Percentiles rank a stretch among this genome's conserved stretches.
Evolutionary conservation across 805 yeast genomes (phyloP).

Genomic region (Schwanniomyces vanrijiae): DNA sequence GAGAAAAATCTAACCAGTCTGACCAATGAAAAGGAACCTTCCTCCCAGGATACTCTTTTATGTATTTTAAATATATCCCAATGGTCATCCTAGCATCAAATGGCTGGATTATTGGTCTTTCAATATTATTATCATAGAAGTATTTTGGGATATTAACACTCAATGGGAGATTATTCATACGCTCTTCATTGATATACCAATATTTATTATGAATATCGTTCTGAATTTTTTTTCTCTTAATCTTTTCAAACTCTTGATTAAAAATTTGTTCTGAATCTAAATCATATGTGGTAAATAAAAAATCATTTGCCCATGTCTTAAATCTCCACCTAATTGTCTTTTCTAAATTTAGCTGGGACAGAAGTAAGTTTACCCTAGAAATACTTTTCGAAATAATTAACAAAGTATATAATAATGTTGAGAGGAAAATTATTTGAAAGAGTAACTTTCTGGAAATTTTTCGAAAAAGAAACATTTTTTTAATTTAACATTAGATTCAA

Average conservation of each 20-base stretch:
- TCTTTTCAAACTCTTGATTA: conserved; percentile 5
- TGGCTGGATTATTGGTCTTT: conserved; percentile 20
- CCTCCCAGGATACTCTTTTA: conserved; percentile 16
- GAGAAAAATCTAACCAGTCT: conserved; percentile 56
- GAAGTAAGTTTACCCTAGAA: neutral
- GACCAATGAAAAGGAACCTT: conserved; percentile 52
- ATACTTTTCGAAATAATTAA: neutral
- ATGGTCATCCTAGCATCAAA: conserved; percentile 60
- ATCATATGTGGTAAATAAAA: conserved; percentile 15
- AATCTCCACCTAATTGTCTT: conserved; percentile 15
- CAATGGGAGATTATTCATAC: conserved; percentile 10
- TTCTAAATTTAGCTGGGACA: conserved; percentile 9
- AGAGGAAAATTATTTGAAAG: neutral
- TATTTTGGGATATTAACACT: conserved; percentile 16
- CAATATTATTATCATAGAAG: conserved; percentile 2
- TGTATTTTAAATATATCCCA: conserved; percentile 45
- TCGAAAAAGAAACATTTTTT: neutral
- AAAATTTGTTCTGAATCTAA: conserved; percentile 15
- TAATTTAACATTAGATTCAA: neutral
- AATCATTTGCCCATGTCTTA: conserved; percentile 15
- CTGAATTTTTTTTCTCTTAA: conserved; percentile 11
- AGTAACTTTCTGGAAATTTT: neutral
- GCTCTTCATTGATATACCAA: conserved; percentile 20
- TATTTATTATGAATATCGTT: conserved; percentile 16
- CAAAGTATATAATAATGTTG: neutral